Base-by-base conservation (phyloP, 768 basidiomycete species). In the Boletus vinaceobasis region DNA sequence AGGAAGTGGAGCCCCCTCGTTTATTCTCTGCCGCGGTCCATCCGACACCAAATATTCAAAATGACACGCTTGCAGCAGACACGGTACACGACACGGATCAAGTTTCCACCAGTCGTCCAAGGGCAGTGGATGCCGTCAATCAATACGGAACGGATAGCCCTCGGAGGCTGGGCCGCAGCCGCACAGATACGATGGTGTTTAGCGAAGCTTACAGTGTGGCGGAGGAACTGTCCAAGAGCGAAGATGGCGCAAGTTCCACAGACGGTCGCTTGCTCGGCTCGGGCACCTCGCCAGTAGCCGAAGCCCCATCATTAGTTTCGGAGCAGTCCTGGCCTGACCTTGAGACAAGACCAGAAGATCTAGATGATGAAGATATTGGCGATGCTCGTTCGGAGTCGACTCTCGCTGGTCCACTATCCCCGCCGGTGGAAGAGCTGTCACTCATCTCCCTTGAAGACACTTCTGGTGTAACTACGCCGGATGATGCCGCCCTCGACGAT, bases 171-270 rank as follows among this genome's bases (percentile, higher is more conserved):
- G 82, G 85, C 2, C 74, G 87, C 32, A 79, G 67, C 56, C 74
- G 87, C 57, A 88, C 87, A 9, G 87, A 88, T 59, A 90, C 87
- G 3, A 89, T 90, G 88, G 79, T 89, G 21, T 79, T 82, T 59
- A 82, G 79, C 62, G 78, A 80, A 55, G 73, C 64, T 0, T 71
- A 60, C 37, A 71, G 48, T 48, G 56, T 76, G 45, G 66, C 65
- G 10, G 78, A 78, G 45, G 78, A 79, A 51, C 53, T 76, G 11
- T 65, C 72, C 26, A 68, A 56, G 47, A 32, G 33, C 36, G 66
- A 58, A 9, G 58, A 60, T 29, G 50, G 29, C 23, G 27, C 6
- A 26, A 52, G 42, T 11, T 23, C 49, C 5, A 4, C 35, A 21
- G 35, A 17, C 44, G 42, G 43, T 5, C 31, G 33, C 49, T 50